A percentile compares a stretch with the other conserved stretches of the same genome.
Evolutionary conservation across 768 basidiomycete genomes (phyloP).

Genomic region (Lactifluus piperatus): DNA sequence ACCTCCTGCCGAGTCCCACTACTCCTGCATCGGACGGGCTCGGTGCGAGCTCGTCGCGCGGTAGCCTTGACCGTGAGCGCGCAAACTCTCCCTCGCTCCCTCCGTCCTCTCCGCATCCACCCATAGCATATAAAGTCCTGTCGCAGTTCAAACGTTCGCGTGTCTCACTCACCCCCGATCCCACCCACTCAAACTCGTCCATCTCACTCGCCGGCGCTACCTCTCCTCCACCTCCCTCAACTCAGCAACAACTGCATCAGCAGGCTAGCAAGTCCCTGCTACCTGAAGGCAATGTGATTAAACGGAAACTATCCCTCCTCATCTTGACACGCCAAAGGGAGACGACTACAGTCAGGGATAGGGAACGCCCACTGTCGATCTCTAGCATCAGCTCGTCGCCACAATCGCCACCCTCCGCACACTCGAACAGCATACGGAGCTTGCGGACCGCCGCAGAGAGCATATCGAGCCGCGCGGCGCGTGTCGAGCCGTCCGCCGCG

Average conservation of each 20-base stretch:
- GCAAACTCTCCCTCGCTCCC: not conserved
- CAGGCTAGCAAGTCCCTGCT: not conserved
- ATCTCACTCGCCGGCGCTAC: constrained; percentile 5
- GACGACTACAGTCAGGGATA: constrained; percentile 26
- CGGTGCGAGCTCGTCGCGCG: constrained; percentile 14
- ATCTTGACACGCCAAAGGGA: constrained; percentile 28
- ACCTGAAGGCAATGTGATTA: constrained; percentile 12
- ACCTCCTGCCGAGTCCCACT: constrained; percentile 37
- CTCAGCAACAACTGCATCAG: not conserved
- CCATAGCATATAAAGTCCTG: constrained; percentile 24
- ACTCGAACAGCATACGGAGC: constrained; percentile 47
- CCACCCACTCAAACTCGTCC: constrained; percentile 18
- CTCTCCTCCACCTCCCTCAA: not conserved
- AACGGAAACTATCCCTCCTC: constrained; percentile 30
- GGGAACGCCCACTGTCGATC: constrained; percentile 42
- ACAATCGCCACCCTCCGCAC: constrained; percentile 26
- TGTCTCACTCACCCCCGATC: constrained; percentile 10
- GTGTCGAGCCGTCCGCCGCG: not conserved
- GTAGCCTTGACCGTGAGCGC: constrained; percentile 13
- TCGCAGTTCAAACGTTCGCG: constrained; percentile 21
- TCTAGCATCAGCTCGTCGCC: constrained; percentile 39
- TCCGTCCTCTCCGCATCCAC: constrained; percentile 14
- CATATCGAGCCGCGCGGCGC: constrained; percentile 29
- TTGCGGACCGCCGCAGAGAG: constrained; percentile 43
- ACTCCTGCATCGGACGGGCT: constrained; percentile 5